These are phyloP conservation scores for Polysphondylium violaceum DNA, from an alignment of 78 protist genomes.

Conservation along the genomic window DNA sequence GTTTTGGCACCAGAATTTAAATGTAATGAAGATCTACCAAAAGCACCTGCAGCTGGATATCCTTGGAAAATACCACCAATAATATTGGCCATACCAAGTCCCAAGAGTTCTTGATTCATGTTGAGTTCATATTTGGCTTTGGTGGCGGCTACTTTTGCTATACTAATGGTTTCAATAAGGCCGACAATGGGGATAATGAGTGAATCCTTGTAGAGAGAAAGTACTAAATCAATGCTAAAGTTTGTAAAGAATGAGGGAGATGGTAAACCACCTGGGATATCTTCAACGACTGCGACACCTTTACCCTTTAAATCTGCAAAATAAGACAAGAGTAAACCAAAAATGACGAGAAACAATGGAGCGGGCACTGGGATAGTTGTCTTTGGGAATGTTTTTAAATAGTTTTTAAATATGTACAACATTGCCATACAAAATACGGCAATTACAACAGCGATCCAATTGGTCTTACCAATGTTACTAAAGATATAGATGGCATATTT, in stretches of 20 bases:
- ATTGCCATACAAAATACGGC: constrained; percentile 6
- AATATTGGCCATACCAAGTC: constrained; percentile 38
- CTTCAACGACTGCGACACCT: constrained; percentile 7
- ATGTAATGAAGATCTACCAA: constrained; percentile 44
- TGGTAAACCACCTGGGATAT: constrained; percentile 23
- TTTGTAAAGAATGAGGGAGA: neutral
- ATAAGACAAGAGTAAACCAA: constrained; percentile 8
- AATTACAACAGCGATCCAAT: constrained; percentile 42
- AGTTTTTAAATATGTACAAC: constrained; percentile 26
- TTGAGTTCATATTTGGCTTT: constrained; percentile 40
- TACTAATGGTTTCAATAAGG: constrained; percentile 42
- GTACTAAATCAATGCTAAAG: neutral
- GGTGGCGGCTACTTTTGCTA: constrained; percentile 49
- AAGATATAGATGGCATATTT: neutral
- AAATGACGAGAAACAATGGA: constrained; percentile 34
- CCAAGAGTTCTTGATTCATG: constrained; percentile 35
- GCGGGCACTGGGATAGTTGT: constrained; percentile 54
- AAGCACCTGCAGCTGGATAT: constrained; percentile 55
- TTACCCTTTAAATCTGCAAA: constrained; percentile 27
- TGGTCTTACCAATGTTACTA: neutral
- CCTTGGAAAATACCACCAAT: constrained; percentile 35
- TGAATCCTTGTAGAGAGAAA: constrained; percentile 38
- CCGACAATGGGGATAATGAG: constrained; percentile 39
- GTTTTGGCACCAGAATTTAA: constrained; percentile 64
- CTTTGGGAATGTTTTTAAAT: constrained; percentile 26